Evolutionary conservation across 2,329 filamentous ascomycete species (phyloP), one percentile per base, ranked within the genome.

Genomic region (Cercospora zeina): DNA sequence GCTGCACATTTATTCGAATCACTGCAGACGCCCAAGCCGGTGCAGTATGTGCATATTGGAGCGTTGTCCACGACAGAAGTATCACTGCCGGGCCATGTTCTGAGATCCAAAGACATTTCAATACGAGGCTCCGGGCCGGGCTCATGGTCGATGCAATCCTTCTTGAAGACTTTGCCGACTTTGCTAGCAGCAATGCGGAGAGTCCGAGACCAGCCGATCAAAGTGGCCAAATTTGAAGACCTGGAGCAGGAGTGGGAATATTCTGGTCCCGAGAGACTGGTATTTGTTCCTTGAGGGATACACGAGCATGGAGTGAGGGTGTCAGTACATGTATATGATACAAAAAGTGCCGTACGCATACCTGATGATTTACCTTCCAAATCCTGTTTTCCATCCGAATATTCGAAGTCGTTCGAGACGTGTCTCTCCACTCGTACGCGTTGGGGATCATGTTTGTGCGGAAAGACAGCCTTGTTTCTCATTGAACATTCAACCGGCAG

Each of bases 21-120:
- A 3, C 68, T 83, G 16, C 75, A 72, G 36, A 74, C 76, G 1
- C 71, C 70, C 31, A 76, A 74, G n/a, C 76, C 80, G 0, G 75
- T 83, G 24, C 82, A 84, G 62, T 84, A 82, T 69, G 78, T 85
- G 10, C 79, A 81, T 56, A 81, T 85, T 59, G 83, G 83, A 4
- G 72, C 75, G 1, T 67, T 85, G 47, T 77, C 78, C 0, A 31
- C 39, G 2, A 70, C 73, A 19, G 75, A 77, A 1, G 73, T 78
- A 0, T 63, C 68, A 6, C 69, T 85, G 9, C 77, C 80, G 0
- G 76, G 77, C 0, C 73, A 76, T 3, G 65, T 81, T 6, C 69
- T 85, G 63, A 73, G 83, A 62, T 77, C 78, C 21, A 81, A 81
- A 67, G 76, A 83, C 56, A 72, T 85, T 4, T 81, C 78, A 1